Evolutionary conservation across 78 protist species (phyloP), one percentile per base, ranked within the genome.

Genomic region (Chrysochromulina parva): DNA sequence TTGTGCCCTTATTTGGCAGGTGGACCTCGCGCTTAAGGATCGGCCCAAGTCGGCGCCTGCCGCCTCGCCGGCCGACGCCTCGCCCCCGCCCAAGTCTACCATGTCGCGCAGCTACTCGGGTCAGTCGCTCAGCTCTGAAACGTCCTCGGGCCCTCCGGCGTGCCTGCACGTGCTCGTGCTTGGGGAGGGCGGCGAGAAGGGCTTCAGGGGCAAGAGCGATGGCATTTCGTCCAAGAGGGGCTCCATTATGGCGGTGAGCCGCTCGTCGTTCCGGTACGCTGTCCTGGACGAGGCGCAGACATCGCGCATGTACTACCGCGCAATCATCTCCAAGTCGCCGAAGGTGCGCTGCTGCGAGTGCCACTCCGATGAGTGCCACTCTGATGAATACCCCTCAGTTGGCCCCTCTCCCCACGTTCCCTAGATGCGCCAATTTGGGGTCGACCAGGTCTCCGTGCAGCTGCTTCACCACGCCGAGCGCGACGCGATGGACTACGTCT

Each of bases 391-490:
- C n/a, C n/a, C n/a, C n/a, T n/a, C n/a, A n/a, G n/a, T n/a, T n/a
- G n/a, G n/a, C n/a, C n/a, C n/a, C n/a, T n/a, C n/a, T n/a, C n/a
- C n/a, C n/a, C n/a, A n/a, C n/a, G n/a, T n/a, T n/a, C n/a, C n/a
- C n/a, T n/a, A n/a, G n/a, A n/a, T n/a, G n/a, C n/a, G n/a, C n/a
- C n/a, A n/a, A n/a, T n/a, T n/a, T n/a, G n/a, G n/a, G 59, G 65
- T 95, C 62, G 91, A 91, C 85, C 89, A 88, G 59, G 84, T 88
- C 76, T 88, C 82, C 88, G 78, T 84, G 86, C 1, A 88, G 84
- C n/a, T 92, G 10, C 67, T 87, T 52, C 92, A 81, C 80, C 3
- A 24, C 80, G 1, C 82, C 54, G 57, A 57, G 84, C 59, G 10
- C 69, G 78, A 69, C 78, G 28, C 16, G 14, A 3, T 69, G 48